These are phyloP conservation scores for Colletotrichum sp. DNA, from an alignment of 2,329 filamentous ascomycete genomes.

Conservation along the genomic window DNA sequence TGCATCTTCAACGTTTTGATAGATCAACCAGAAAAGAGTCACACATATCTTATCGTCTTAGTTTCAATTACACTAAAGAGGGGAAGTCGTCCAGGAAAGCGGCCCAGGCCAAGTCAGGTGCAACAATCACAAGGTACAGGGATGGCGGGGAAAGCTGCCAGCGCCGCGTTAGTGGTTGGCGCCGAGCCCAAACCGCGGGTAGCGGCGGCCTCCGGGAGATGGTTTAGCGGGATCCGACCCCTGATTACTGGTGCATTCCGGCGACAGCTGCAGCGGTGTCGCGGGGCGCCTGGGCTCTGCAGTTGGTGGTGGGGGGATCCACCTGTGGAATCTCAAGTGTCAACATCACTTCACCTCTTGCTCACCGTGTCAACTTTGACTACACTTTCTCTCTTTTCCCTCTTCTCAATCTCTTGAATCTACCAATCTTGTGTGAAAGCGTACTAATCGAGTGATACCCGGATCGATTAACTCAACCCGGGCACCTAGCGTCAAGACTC, in stretches of 20 bases:
- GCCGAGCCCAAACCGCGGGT: not conserved
- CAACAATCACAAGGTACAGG: not conserved
- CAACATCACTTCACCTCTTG: constrained; percentile 7
- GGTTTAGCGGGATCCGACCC: not conserved
- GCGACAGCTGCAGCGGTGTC: not conserved
- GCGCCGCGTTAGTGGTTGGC: not conserved
- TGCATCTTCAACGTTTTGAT: not conserved
- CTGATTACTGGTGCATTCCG: constrained; percentile 13
- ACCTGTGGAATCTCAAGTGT: constrained; percentile 6
- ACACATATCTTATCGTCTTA: not conserved
- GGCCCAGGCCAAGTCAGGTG: not conserved
- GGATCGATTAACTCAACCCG: not conserved
- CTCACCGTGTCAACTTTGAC: not conserved
- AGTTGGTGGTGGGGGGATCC: not conserved
- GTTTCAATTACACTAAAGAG: not conserved
- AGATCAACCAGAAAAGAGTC: not conserved
- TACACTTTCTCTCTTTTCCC: not conserved
- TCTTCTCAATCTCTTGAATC: not conserved
- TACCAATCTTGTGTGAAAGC: not conserved
- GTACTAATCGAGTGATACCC: not conserved
- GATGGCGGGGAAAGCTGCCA: not conserved
- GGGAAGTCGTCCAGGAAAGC: not conserved
- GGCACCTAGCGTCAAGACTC: not conserved
- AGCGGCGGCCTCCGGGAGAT: constrained; percentile 20
- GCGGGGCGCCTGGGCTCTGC: not conserved